phyloP scores from a whole-genome alignment of 768 basidiomycete species.

The Strobilomyces echinocephalus region DNA sequence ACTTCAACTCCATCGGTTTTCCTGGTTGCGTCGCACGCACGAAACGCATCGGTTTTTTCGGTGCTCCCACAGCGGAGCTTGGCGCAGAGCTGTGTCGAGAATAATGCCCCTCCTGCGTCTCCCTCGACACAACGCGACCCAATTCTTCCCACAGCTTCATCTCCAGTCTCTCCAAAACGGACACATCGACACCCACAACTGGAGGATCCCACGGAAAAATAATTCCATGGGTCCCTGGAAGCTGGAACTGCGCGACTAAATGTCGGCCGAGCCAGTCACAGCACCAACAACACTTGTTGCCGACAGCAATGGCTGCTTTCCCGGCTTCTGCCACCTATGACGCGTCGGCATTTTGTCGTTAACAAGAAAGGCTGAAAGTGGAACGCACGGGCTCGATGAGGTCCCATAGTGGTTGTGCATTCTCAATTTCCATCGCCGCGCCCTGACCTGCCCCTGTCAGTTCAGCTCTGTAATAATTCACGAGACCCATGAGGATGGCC shows the following conservation, averaged over 20 bases:
- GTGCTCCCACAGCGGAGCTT: neutral
- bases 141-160: neutral
- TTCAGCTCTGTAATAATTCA: neutral
- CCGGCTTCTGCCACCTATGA: neutral
- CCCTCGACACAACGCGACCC: neutral
- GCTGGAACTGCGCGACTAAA: neutral
- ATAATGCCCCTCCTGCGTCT: neutral
- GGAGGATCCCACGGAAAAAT: neutral
- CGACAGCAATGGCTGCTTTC: neutral
- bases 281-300: conserved; percentile 2
- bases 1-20: too few species aligned
- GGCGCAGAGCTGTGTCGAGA: neutral
- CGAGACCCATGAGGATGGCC: neutral
- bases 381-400: neutral
- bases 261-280: neutral
- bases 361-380: neutral
- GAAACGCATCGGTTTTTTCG: too few species aligned
- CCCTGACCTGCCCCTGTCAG: neutral
- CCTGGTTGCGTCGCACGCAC: too few species aligned
- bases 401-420: neutral
- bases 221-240: neutral
- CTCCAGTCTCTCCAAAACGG: neutral
- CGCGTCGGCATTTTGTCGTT: neutral
- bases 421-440: neutral
- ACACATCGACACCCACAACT: neutral